Base-by-base conservation (phyloP, 805 yeast genomes). In the Kazachstania martiniae region DNA sequence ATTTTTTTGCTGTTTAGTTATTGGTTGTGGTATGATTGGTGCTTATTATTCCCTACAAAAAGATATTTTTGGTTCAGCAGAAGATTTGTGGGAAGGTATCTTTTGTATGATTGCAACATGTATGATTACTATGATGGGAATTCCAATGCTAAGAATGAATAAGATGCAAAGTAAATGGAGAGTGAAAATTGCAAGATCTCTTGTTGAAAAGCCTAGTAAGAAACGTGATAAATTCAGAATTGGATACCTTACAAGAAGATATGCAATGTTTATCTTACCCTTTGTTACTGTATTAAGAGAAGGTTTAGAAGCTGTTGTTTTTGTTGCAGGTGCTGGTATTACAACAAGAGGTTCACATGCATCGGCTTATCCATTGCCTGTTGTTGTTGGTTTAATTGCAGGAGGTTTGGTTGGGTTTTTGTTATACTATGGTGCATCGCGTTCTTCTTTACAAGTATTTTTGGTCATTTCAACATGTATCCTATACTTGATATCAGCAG, bases 111-210 rank as follows among this genome's bases (percentile, higher is more conserved):
- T 89, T 57, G 98, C 97, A 3, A 74, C 94, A 0, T 63, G 83
- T 29, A 73, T 89, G 74, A 89, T 89, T 53, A 73, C 95, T 9
- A 47, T 80, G 47, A 87, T 89, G 96, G 97, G 98, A 58, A 71
- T 89, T 51, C 94, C 96, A 36, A 83, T 89, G 95, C 71, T 89
- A 53, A 75, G 97, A 62, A 70, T 89, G 59, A 87, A 87, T 67
- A 86, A 87, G 67, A 84, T 87, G 94, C 86, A 85, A 63, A 89
- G 75, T 46, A 89, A 89, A 65, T 89, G 98, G 98, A 76, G 95
- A 66, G 69, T 86, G 44, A 89, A 89, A 65, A 82, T 89, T 54
- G 95, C 96, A 18, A 70, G 64, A 52, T 89, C 95, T 8, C 63
- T 87, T 38, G 62, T 85, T 32, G 77, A 74, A 43, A 51, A 61